A percentile compares a stretch with the other conserved stretches of the same genome.
phyloP scores from a whole-genome alignment of 768 basidiomycete genomes.

The Thelephora ganbajun region DNA sequence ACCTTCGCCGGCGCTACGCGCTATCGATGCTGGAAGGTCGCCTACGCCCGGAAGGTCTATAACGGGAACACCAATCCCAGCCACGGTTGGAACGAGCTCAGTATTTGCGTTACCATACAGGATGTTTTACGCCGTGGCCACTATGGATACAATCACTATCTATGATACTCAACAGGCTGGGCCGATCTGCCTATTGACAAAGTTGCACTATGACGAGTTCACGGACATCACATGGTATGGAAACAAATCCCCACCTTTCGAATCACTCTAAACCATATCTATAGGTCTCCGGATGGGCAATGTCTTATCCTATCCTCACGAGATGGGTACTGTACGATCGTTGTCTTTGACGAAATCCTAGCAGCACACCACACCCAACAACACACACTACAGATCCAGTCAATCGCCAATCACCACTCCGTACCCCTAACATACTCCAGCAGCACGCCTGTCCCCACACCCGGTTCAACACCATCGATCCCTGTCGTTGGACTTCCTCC shows the following conservation, averaged over 20 bases:
- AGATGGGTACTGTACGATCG: constrained; percentile 94
- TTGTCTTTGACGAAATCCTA: constrained; percentile 90
- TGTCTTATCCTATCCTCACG: constrained; percentile 81
- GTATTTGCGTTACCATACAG: constrained; percentile 87
- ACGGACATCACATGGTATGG: constrained; percentile 92
- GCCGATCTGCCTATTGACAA: constrained; percentile 83
- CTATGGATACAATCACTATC: constrained; percentile 89
- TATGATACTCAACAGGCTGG: constrained; percentile 95
- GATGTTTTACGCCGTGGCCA: constrained; percentile 89
- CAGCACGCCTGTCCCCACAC: constrained; percentile 10
- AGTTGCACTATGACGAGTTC: constrained; percentile 94
- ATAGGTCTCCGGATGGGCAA: constrained; percentile 93
- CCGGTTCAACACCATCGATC: constrained; percentile 15
- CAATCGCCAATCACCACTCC: constrained; percentile 77
- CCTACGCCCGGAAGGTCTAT: constrained; percentile 47
- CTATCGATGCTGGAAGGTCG: constrained; percentile 30
- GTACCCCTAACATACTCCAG: constrained; percentile 16
- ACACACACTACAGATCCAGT: constrained; percentile 78
- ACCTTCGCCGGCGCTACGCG: constrained; percentile 43
- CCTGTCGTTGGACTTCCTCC: constrained; percentile 11
- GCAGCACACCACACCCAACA: constrained; percentile 83
- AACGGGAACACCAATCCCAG: constrained; percentile 14
- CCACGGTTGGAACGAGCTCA: constrained; percentile 21
- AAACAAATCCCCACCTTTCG: not conserved
- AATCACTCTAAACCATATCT: not conserved